Base-by-base conservation (phyloP, 495 filamentous ascomycete species). In the Aspergillus heteromorphus region DNA sequence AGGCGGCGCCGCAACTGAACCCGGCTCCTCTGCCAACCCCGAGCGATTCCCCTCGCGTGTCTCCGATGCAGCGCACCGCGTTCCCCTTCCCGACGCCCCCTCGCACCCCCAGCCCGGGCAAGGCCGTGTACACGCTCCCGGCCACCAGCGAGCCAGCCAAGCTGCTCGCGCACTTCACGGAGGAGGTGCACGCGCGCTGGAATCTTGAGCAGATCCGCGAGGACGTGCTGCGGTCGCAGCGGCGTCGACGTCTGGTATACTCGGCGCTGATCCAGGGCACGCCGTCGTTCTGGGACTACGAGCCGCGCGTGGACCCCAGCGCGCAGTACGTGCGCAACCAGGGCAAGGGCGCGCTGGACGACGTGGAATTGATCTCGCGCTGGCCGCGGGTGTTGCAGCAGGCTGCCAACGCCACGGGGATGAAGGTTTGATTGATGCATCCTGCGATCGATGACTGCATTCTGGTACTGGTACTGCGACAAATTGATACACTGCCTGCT, bases 221-320 rank as follows among this genome's bases (percentile, higher is more conserved):
- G 34, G 77, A 87, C 23, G 89, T 92, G 0, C 61, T 92, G 19
- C 58, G 69, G 14, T 87, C 83, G 36, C 90, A 96, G 73, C 81
- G 89, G 10, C 80, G 80, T 40, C 77, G 90, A 10, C 75, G 83
- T 23, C 66, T 93, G 6, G 86, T 88, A 23, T 91, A 88, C 82
- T 78, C 75, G 17, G 88, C 90, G 5, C 69, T 95, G 55, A 84
- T 81, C 57, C 73, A 82, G 69, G 90, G 90, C 31, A 72, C 71
- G 25, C 88, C 83, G 27, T 78, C 78, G 0, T 75, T 78, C 56
- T 96, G 90, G 90, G 90, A 96, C 62, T 87, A 83, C 63, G 80
- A 91, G 68, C 88, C 88, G 0, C 72, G 71, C 10, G 82, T 87
- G 55, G 87, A 91, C 67, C 84, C 87, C 8, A 76, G 80, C 59